Evolutionary conservation across 805 yeast species (phyloP).

Genomic region (Saccharomycopsis javanensis): DNA sequence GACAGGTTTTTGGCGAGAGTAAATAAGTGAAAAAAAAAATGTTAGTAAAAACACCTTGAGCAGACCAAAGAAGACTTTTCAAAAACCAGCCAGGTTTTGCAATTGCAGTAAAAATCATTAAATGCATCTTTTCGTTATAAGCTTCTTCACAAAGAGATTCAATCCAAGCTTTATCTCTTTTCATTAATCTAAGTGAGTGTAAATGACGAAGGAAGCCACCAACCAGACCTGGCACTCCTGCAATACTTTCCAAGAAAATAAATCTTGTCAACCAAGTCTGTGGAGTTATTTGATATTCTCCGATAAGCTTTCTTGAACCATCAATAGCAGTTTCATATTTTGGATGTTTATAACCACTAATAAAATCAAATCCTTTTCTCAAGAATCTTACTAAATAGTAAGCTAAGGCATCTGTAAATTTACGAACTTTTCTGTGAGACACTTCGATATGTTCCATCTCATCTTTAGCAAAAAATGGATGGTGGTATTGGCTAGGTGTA

Average conservation of each 20-base stretch:
- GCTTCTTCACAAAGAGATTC: conserved; percentile 69
- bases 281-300: conserved; percentile 45
- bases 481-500: conserved; percentile 32
- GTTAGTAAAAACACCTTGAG: conserved; percentile 66
- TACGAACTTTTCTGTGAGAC: conserved; percentile 43
- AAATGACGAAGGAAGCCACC: conserved; percentile 66
- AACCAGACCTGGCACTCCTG: conserved; percentile 76
- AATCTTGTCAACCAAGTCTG: conserved; percentile 54
- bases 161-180: conserved; percentile 65
- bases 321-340: conserved; percentile 24
- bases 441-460: conserved; percentile 35
- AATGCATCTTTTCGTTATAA: conserved; percentile 70
- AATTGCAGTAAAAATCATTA: conserved; percentile 55
- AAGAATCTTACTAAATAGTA: conserved; percentile 34
- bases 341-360: conserved; percentile 59
- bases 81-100: conserved; percentile 55
- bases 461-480: conserved; percentile 31
- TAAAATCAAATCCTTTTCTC: conserved; percentile 46
- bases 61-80: conserved; percentile 42
- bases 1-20: conserved; percentile 53
- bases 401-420: conserved; percentile 45
- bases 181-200: conserved; percentile 49
- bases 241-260: conserved; percentile 59
- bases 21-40: conserved; percentile 52
- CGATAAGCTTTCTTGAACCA: conserved; percentile 26